Conservation (phyloP, 2,329 filamentous ascomycete genomes). For the Pseudogymnoascus verrucosus region DNA sequence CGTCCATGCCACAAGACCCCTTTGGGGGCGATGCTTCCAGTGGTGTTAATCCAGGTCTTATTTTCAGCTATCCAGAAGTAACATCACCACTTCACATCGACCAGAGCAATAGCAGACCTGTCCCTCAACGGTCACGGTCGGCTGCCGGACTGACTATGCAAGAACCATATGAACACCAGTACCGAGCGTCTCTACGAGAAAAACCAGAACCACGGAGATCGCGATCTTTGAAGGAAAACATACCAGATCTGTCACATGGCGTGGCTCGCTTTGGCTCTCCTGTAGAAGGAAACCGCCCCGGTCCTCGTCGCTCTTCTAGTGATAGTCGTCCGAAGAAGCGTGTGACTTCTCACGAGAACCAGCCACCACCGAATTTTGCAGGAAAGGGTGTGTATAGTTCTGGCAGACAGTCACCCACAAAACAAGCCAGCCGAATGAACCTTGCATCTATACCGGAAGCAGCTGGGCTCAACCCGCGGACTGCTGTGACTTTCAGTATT, state of each 20-base stretch:
- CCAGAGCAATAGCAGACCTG: background rate
- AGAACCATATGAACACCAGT: conserved; percentile 27
- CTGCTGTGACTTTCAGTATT: conserved; percentile 55
- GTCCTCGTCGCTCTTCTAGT: conserved; percentile 24
- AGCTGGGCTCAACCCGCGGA: conserved; percentile 28
- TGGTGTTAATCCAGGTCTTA: conserved; percentile 49
- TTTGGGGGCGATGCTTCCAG: conserved; percentile 41
- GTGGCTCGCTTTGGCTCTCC: conserved; percentile 24
- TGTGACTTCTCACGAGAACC: background rate
- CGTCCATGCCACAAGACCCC: conserved; percentile 38
- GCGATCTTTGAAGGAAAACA: conserved; percentile 16
- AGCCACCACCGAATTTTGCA: conserved; percentile 6
- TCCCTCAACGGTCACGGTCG: conserved; percentile 22
- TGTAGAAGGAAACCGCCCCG: conserved; percentile 22
- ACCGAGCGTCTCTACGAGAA: conserved; percentile 24
- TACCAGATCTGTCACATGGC: conserved; percentile 20
- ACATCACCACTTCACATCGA: background rate
- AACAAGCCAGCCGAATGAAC: conserved; percentile 39
- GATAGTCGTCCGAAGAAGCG: conserved; percentile 19
- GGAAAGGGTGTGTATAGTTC: conserved; percentile 13
- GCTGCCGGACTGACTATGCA: conserved; percentile 22
- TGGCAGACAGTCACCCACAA: conserved; percentile 40
- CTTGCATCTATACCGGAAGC: conserved; percentile 53
- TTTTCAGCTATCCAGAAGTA: conserved; percentile 42
- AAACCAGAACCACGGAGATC: conserved; percentile 22